Evolutionary conservation across 2,329 filamentous ascomycete genomes (phyloP), one percentile per base, ranked within the genome.

Genomic region (Sarocladium brachiariae): DNA sequence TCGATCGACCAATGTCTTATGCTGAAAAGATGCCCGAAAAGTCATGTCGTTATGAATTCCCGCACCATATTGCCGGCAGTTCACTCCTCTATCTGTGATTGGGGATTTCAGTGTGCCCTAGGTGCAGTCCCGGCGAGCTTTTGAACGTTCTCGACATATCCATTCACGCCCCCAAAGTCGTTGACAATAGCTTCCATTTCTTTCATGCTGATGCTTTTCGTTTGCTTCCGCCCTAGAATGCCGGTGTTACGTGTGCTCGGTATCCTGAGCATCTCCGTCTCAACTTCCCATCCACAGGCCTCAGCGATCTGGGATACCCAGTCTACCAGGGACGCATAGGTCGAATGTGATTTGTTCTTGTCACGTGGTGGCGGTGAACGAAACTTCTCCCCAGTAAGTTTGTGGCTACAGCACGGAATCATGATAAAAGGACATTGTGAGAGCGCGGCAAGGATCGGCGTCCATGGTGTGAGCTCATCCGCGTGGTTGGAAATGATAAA

Each of bases 401-500:
- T 79, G 69, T 97, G 90, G 56, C 89, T 95, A 70, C 93, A 99
- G 71, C 93, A 99, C 1, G 93, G 93, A 39, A 99, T 96, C 58
- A 88, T 87, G 54, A 99, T 81, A 66, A 96, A 99, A 0, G 90
- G 86, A 10, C 86, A 86, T 2, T 79, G 70, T 0, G 86, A 90
- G 2, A 89, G 71, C 6, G 81, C 80, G 1, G 89, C 91, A 35
- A 99, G 79, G 16, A 97, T 77, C 0, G 93, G 93, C 0, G 93
- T 97, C 93, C 93, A 99, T 1, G 89, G 82, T 0, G 93, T 99
- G 13, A 99, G 77, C 69, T 99, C 91, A 63, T 99, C 93, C 10
- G 92, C 92, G 65, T 99, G 93, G 63, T 99, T 99, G 46, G 90
- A 95, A 55, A 99, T 86, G 59, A 99, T 89, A 66, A 99, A 99